Base-by-base conservation (phyloP, 106 monocot genomes). In the Platanthera zijinensis region DNA sequence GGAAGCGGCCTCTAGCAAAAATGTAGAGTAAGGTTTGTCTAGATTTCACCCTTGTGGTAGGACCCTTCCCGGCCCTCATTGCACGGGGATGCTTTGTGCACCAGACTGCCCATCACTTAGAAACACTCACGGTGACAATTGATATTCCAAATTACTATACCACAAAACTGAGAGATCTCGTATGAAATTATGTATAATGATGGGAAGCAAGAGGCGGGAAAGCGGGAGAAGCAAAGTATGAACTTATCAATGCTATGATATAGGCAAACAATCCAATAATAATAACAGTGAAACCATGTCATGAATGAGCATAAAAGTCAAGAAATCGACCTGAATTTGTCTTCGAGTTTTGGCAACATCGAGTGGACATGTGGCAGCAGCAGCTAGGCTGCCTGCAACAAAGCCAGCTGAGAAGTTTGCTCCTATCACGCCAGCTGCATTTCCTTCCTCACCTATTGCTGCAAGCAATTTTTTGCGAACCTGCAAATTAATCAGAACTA, bases 301-400 rank as follows among this genome's bases (percentile, higher is more conserved):
- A 48, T 15, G 8, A 48, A 8, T 19, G 72, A 50, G 21, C 10
- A 15, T 8, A 12, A 14, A 49, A n/a, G 50, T 53, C 48, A 51
- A 7, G n/a, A 52, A 69, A 78, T 76, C 59, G 45, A 89, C 96
- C 91, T 96, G 91, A 39, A 96, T 96, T 75, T 96, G 96, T 78
- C 96, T 82, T 78, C 96, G 79, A 25, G 96, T 96, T 84, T 96
- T 96, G 30, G 85, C 96, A 78, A 96, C 96, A 84, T 96, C 96
- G 77, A 96, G 89, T 77, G 96, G 96, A 52, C 96, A 96, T 47
- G 96, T 96, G 22, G 82, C 89, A 68, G 84, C 92, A 80, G 96
- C 93, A 83, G 96, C 86, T 83, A 96, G 76, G 71, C 87, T 84
- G 52, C 96, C 96, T 54, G 96, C 93, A 81, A 86, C 79, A 87